Evolutionary conservation across 2,329 filamentous ascomycete genomes (phyloP).

Genomic region (Fonsecaea nubica): DNA sequence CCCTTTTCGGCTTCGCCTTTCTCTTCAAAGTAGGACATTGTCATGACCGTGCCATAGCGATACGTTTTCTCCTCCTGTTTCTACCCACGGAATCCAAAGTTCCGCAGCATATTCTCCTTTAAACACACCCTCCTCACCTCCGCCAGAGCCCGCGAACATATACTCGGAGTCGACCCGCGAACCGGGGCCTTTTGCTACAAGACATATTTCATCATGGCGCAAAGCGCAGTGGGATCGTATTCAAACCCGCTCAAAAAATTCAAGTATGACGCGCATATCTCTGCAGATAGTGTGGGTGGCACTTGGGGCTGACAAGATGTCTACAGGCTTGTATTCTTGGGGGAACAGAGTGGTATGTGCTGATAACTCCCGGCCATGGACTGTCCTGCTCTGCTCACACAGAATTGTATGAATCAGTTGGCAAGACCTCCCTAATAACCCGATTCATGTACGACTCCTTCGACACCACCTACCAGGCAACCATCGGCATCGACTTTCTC

Average conservation of each 20-base stretch:
- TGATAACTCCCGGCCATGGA: constrained; percentile 1
- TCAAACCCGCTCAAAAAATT: constrained; percentile 99
- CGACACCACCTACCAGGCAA: constrained; percentile 99
- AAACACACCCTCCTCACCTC: constrained; percentile 1
- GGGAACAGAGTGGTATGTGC: constrained; percentile 92
- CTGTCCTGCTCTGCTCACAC: constrained; percentile 28
- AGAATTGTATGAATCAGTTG: constrained; percentile 65
- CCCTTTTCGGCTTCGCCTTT: constrained; percentile 3
- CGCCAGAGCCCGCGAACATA: neutral
- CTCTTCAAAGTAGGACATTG: constrained; percentile 15
- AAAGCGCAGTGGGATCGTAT: constrained; percentile 80
- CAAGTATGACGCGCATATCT: constrained; percentile 69
- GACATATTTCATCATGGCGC: constrained; percentile 70
- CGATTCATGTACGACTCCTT: constrained; percentile 99
- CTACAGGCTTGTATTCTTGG: constrained; percentile 87
- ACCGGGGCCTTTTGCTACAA: constrained; percentile 25
- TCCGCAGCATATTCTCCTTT: neutral
- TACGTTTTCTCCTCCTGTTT: neutral
- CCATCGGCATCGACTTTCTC: constrained; percentile 98
- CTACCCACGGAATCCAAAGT: neutral
- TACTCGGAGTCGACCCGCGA: neutral
- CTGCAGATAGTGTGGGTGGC: neutral
- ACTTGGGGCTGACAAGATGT: constrained; percentile 41
- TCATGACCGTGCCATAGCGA: constrained; percentile 29
- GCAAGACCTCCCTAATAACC: constrained; percentile 98